A percentile compares a stretch with the other conserved stretches of the same genome.
phyloP scores from a whole-genome alignment of 768 basidiomycete species.

The Collybiopsis confluens region DNA sequence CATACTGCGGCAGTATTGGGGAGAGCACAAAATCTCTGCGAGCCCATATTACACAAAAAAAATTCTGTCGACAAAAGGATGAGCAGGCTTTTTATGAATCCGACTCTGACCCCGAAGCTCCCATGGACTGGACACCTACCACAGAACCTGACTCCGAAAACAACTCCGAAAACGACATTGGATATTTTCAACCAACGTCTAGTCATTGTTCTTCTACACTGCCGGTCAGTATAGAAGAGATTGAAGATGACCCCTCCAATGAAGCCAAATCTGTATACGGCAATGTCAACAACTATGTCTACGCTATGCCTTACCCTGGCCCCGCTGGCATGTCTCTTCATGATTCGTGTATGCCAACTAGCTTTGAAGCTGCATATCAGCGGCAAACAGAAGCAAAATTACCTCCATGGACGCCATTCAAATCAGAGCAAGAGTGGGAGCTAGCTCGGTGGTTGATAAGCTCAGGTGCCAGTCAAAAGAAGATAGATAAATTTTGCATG shows the following conservation, averaged over 20 bases:
- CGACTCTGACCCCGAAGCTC: no score
- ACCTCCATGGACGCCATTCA: constrained; percentile 22
- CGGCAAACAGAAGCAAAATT: constrained; percentile 10
- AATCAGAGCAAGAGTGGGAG: constrained; percentile 24
- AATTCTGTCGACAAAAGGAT: no score
- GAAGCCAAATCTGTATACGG: background rate
- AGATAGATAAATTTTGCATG: constrained; percentile 26
- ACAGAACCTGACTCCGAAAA: no score
- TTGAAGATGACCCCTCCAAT: background rate
- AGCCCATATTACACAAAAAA: no score
- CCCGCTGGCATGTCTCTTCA: background rate
- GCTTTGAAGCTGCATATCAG: constrained; percentile 11
- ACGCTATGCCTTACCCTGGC: background rate
- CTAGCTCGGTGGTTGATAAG: constrained; percentile 27
- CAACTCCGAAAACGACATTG: background rate
- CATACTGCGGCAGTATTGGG: no score
- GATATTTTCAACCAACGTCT: background rate
- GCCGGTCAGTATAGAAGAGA: background rate
- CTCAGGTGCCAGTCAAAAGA: constrained; percentile 19
- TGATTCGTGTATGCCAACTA: constrained; percentile 1
- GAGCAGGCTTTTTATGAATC: no score
- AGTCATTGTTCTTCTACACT: background rate
- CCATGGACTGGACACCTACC: no score
- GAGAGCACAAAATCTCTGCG: no score
- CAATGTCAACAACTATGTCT: background rate